Evolutionary conservation across 495 filamentous ascomycete genomes (phyloP).

Genomic region (Antarctomyces pellizariae): DNA sequence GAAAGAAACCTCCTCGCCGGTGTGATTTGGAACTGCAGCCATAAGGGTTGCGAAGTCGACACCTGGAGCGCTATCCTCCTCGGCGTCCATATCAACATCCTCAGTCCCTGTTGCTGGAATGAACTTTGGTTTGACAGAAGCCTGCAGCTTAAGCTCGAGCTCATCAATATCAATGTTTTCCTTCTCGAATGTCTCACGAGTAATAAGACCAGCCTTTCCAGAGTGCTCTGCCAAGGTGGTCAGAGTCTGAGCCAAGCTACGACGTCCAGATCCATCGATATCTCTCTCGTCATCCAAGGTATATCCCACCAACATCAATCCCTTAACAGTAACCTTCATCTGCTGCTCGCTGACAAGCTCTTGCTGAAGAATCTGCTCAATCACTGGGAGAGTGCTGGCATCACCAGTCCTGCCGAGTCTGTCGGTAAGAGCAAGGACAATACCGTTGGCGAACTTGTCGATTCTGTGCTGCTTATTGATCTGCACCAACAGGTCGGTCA

Average conservation of each 20-base stretch:
- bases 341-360: constrained; percentile 37
- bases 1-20: constrained; percentile 21
- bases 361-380: constrained; percentile 36
- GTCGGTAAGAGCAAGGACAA: constrained; percentile 40
- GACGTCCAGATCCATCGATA: constrained; percentile 27
- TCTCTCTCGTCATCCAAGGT: constrained; percentile 23
- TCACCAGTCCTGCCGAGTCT: constrained; percentile 38
- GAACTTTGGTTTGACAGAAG: constrained; percentile 27
- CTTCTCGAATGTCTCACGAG: constrained; percentile 33
- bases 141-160: constrained; percentile 47
- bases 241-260: constrained; percentile 35
- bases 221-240: constrained; percentile 31
- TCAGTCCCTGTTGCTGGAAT: constrained; percentile 16
- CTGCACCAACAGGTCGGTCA: constrained; percentile 31
- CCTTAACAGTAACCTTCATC: constrained; percentile 32
- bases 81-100: constrained; percentile 28
- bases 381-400: constrained; percentile 25
- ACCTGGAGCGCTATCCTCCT: too few species aligned
- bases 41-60: constrained; percentile 8
- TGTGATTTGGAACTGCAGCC: constrained; percentile 14
- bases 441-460: constrained; percentile 48
- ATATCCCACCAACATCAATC: constrained; percentile 33
- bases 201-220: constrained; percentile 28
- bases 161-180: constrained; percentile 39
- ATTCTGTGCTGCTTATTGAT: constrained; percentile 40